Evolutionary conservation across 495 filamentous ascomycete species (phyloP).

Genomic region (Podospora australis): DNA sequence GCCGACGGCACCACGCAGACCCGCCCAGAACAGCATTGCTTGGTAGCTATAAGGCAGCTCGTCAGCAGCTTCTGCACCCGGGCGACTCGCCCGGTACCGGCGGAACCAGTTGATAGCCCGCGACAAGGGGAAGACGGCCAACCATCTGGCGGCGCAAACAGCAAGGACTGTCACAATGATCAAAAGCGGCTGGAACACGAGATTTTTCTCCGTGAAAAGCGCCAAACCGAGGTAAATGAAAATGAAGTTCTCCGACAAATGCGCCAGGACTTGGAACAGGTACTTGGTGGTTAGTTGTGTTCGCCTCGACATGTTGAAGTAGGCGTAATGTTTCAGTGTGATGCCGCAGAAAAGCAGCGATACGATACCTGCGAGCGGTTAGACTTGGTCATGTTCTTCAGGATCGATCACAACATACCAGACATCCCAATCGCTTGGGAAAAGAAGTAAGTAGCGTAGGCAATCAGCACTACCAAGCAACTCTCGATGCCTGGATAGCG

Average conservation of each 20-base stretch:
- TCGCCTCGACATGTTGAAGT: conserved; percentile 98
- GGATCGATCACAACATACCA: conserved; percentile 45
- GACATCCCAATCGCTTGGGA: conserved; percentile 91
- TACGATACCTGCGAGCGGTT: conserved; percentile 69
- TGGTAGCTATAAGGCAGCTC: conserved; percentile 91
- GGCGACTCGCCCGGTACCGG: conserved; percentile 74
- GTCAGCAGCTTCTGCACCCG: conserved; percentile 70
- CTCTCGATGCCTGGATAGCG: conserved; percentile 95
- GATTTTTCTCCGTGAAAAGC: conserved; percentile 77
- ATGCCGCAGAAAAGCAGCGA: conserved; percentile 96
- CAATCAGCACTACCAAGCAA: conserved; percentile 84
- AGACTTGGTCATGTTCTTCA: conserved; percentile 12
- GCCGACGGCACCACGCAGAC: conserved; percentile 89
- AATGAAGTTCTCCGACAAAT: conserved; percentile 97
- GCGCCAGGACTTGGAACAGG: conserved; percentile 88
- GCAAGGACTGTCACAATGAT: conserved; percentile 87
- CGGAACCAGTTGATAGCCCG: conserved; percentile 90
- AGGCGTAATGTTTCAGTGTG: conserved; percentile 96
- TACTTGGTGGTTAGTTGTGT: conserved; percentile 98
- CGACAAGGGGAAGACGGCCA: conserved; percentile 89
- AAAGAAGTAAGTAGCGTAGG: conserved; percentile 96
- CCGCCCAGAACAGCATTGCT: conserved; percentile 98
- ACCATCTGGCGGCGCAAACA: conserved; percentile 86
- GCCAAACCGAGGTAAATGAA: conserved; percentile 97
- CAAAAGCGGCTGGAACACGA: conserved; percentile 93